Evolutionary conservation across 2,329 filamentous ascomycete species (phyloP), one percentile per base, ranked within the genome.

Genomic region (Diplodia corticola): DNA sequence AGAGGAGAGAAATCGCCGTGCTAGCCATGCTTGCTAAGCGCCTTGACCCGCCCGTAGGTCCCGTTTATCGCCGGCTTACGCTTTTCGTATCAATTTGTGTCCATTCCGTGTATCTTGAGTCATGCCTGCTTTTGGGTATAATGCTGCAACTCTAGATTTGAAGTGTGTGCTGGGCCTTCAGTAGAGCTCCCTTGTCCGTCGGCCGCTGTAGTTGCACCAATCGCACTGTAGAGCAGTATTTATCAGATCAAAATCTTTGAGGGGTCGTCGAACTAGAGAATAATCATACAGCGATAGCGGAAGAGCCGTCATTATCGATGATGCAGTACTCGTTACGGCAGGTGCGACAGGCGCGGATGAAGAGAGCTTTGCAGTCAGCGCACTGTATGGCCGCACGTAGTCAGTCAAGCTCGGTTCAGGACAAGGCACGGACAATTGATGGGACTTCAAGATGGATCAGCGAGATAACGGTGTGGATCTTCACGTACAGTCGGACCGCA

Each of bases 311-410:
- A 70, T 96, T 93, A 75, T 96, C 92, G 65, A 89, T 84, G 68
- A 90, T 84, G 76, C 93, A 97, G 76, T 96, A 97, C 63, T 91
- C 91, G 64, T 90, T 90, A 49, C 85, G 85, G 77, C 93, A 97
- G 67, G 84, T 84, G 68, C 82, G 84, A 76, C 93, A 97, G 37
- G 82, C 84, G 53, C 88, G 85, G 73, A 94, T 91, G 28, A 89
- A 91, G 50, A 84, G 79, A 28, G 85, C 80, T 73, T 92, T 91
- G 79, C 93, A 97, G 46, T 86, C 84, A 60, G 86, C 84, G 75
- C 93, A 97, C 89, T 93, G 69, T 2, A 46, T 63, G 35, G 53
- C 69, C 33, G 61, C 67, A 50, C 64, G 40, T n/a, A 48, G 57
- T 61, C 28, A 61, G 57, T 49, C 35, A 44, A n/a, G 17, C n/a